Base-by-base conservation (phyloP, 108 stramenopile species). In the Chaetoceros tenuissimus region DNA sequence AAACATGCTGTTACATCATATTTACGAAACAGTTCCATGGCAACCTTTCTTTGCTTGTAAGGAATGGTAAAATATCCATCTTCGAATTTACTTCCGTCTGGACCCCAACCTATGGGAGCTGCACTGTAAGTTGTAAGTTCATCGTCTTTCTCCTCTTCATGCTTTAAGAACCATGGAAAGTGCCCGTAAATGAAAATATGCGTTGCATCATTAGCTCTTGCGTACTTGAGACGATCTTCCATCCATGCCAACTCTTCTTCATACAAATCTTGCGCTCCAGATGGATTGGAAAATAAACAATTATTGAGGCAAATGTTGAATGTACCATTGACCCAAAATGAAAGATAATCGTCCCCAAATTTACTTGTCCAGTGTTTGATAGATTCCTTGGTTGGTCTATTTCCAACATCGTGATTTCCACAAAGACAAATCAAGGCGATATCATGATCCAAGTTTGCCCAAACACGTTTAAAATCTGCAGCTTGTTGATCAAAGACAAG, bases 381-480 rank as follows among this genome's bases (percentile, higher is more conserved):
- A 1, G 73, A 69, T 21, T 21, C 58, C 23, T 34, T 44, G 7
- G 68, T 67, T 2, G 73, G 73, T 21, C 34, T 24, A 27, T 74
- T 66, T 7, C 73, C 73, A 7, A 74, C 73, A 44, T 74, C 73
- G 24, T 74, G 73, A 22, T 74, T 74, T 5, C 73, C 73, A 48
- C 73, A 74, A 19, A 71, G 27, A 48, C 73, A 74, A 23, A 74
- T 65, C 49, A 74, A 47, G n/a, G 63, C 66, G 46, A 74, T 74
- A 23, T 62, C 64, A 21, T 64, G 48, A 56, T 74, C 54, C 26
- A 74, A 19, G 5, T 29, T 28, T 17, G 60, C 44, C 49, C 58
- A 67, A 5, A 71, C 53, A 21, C 63, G 51, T 59, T 74, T 70
- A 31, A 70, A 71, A 52, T 64, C 55, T 3, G 22, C 48, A 20